Base-by-base conservation (phyloP, 768 basidiomycete genomes). In the Tricholoma terreum region DNA sequence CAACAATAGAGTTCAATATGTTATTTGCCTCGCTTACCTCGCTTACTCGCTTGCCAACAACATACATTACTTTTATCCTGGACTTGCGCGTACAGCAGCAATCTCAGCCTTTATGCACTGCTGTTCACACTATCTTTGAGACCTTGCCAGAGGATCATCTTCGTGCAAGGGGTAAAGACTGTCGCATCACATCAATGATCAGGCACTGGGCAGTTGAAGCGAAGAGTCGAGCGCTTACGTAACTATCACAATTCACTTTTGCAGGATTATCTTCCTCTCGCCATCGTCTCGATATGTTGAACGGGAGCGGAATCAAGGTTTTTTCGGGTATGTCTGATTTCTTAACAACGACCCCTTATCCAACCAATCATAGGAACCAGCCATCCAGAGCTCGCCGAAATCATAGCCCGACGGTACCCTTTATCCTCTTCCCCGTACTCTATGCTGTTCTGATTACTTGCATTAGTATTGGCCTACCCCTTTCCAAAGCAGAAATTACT, bases 351-450 rank as follows among this genome's bases (percentile, higher is more conserved):
- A 19, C 45, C 19, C 7, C n/a, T 52, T 57, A 24, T 51, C 40
- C 21, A 48, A 24, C 31, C 17, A 30, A 27, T 65, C 50, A 31
- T 60, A 96, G 94, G 94, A 60, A 95, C 93, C 34, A 94, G 92
- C 75, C 96, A 98, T 74, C 93, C 94, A 54, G 91, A 94, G 74
- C 82, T 98, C 63, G 95, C 95, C 34, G 89, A 95, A 72, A 88
- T 92, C 65, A 92, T 98, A 69, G 90, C 94, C 62, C 82, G 87
- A 77, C 87, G 94, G 94, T 95, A 80, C 69, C 65, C 58, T 63
- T 67, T 58, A 42, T 58, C 58, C 50, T 54, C 50, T 40, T 58
- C 63, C 46, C 40, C 58, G 53, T 59, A 56, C 50, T 61, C 40
- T 57, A 62, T 59, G 38, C 33, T 61, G 45, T 58, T 60, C 63